A percentile compares a stretch with the other conserved stretches of the same genome.
phyloP scores from a whole-genome alignment of 495 filamentous ascomycete genomes.

The Xylaria flabelliformis region DNA sequence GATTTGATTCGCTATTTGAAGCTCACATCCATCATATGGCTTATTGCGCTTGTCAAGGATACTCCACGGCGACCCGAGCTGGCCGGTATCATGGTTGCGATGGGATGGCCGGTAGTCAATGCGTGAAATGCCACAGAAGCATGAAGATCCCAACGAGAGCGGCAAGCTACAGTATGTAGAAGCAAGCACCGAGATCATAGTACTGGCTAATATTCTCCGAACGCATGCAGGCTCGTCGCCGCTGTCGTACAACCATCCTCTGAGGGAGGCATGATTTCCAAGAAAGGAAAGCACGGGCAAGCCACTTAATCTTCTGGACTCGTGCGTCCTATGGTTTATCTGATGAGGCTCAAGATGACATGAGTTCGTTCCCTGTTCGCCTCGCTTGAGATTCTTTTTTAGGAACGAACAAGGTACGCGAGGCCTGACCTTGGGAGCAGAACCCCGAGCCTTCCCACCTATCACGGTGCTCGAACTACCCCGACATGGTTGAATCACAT shows the following conservation, averaged over 20 bases:
- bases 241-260: neutral
- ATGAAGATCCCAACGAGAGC: neutral
- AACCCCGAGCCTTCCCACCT: neutral
- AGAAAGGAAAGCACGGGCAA: slow-evolving; percentile 16
- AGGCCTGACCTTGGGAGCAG: neutral
- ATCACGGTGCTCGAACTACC: slow-evolving; percentile 11
- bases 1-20: neutral
- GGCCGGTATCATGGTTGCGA: neutral
- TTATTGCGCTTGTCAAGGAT: slow-evolving; percentile 2
- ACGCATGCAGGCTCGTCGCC: neutral
- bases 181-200: neutral
- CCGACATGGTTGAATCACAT: neutral
- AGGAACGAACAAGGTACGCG: slow-evolving; percentile 2
- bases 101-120: slow-evolving; percentile 11
- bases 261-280: slow-evolving; percentile 15
- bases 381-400: slow-evolving; percentile 23
- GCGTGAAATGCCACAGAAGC: neutral
- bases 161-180: neutral
- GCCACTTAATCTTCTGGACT: slow-evolving; percentile 17
- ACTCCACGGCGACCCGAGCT: neutral
- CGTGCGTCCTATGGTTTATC: neutral
- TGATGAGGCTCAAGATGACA: slow-evolving; percentile 24
- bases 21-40: neutral
- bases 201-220: slow-evolving; percentile 18
- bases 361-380: slow-evolving; percentile 7